A percentile compares a stretch with the other conserved stretches of the same genome.
phyloP scores from a whole-genome alignment of 2,329 filamentous ascomycete species.

The Colletotrichum gigasporum region DNA sequence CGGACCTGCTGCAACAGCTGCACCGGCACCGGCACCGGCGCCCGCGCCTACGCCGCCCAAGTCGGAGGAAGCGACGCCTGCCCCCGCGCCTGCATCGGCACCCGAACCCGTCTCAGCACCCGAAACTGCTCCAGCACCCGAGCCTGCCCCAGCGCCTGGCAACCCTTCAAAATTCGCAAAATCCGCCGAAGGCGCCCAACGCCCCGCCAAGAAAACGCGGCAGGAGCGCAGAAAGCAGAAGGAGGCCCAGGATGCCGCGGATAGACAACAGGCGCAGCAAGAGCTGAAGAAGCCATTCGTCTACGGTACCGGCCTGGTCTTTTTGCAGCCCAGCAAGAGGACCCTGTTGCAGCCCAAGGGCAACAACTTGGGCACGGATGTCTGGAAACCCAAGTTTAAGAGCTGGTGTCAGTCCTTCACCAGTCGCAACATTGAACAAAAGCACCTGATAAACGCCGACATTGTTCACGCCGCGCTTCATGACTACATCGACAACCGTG shows the following conservation, averaged over 20 bases:
- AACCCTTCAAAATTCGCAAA: too few species aligned
- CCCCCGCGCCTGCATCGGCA: not conserved
- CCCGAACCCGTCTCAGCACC: not conserved
- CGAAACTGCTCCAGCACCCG: not conserved
- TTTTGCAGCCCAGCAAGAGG: conserved; percentile 18
- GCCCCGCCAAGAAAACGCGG: not conserved
- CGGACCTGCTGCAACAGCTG: not conserved
- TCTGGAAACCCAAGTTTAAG: conserved; percentile 45
- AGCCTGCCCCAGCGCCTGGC: not conserved
- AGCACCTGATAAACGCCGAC: conserved; percentile 16
- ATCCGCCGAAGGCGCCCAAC: not conserved
- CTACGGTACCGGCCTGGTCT: conserved; percentile 4
- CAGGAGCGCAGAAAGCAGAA: conserved; percentile 13
- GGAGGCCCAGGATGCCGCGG: not conserved
- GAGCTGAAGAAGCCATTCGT: conserved; percentile 4
- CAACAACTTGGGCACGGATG: conserved; percentile 11
- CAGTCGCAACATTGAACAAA: conserved; percentile 22
- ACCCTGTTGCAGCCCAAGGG: conserved; percentile 23
- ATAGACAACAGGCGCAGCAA: conserved; percentile 14
- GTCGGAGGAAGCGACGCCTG: not conserved
- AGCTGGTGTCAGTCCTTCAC: conserved; percentile 45
- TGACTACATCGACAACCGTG: conserved; percentile 14
- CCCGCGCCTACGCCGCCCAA: too few species aligned
- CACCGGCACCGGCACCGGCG: not conserved
- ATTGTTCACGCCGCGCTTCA: conserved; percentile 16